phyloP scores from a whole-genome alignment of 2,329 filamentous ascomycete species.

The Microcyclospora tardicrescens region DNA sequence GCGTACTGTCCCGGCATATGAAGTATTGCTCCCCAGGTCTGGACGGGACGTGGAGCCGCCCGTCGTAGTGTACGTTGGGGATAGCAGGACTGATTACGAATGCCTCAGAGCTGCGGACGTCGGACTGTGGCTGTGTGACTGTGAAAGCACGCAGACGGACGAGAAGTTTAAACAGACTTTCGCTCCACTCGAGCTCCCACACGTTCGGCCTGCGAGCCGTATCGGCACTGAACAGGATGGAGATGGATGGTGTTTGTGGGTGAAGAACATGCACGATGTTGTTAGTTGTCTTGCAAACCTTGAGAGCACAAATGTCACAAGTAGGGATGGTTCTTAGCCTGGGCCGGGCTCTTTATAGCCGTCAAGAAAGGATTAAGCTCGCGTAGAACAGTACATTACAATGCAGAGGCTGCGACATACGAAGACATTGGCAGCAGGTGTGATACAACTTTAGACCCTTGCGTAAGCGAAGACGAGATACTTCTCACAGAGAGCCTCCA shows the following conservation, averaged over 20 bases:
- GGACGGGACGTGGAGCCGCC: not conserved
- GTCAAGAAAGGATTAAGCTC: too few relatives aligned
- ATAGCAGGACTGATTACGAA: conserved; percentile 36
- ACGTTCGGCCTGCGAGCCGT: not conserved
- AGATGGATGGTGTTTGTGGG: not conserved
- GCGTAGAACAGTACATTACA: too few relatives aligned
- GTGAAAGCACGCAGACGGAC: conserved; percentile 4
- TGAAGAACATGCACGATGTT: not conserved
- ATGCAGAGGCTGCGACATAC: too few relatives aligned
- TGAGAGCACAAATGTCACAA: too few relatives aligned
- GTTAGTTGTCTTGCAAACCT: not conserved
- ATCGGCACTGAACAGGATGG: not conserved
- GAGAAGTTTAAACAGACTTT: conserved; percentile 10
- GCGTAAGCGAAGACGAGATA: too few relatives aligned
- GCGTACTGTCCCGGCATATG: not conserved
- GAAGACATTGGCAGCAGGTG: too few relatives aligned
- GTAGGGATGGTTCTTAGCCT: too few relatives aligned
- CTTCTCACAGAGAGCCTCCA: too few relatives aligned
- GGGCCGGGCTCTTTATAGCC: too few relatives aligned
- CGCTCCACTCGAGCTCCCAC: conserved; percentile 9
- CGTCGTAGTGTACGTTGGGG: conserved; percentile 32
- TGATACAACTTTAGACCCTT: too few relatives aligned
- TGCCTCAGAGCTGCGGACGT: conserved; percentile 32
- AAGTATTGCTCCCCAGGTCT: too few relatives aligned
- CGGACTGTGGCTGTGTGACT: conserved; percentile 28